phyloP scores from a whole-genome alignment of 2,329 filamentous ascomycete species.

The Diplodia corticola region DNA sequence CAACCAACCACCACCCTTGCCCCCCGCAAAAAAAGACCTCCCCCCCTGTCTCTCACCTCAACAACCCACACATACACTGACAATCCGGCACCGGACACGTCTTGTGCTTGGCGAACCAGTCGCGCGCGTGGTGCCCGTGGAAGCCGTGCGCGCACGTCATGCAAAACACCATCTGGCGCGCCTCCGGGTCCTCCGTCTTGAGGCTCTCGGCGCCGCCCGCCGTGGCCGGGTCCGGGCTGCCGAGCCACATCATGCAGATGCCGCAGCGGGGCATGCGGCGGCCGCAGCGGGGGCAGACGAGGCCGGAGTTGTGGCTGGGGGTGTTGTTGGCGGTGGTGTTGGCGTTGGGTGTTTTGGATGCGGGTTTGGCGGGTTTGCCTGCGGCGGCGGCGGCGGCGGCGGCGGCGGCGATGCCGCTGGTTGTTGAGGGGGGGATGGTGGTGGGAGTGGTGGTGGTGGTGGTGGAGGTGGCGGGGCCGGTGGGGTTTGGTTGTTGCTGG shows the following conservation, averaged over 20 bases:
- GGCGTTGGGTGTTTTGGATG: constrained; percentile 7
- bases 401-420: constrained; percentile 10
- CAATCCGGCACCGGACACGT: constrained; percentile 59
- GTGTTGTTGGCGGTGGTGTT: constrained; percentile 21
- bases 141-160: constrained; percentile 64
- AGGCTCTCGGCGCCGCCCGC: constrained; percentile 37
- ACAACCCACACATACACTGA: constrained; percentile 52
- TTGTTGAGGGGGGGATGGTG: not conserved
- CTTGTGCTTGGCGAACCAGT: constrained; percentile 60
- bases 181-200: constrained; percentile 51
- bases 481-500: not conserved
- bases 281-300: constrained; percentile 62
- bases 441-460: constrained; percentile 8
- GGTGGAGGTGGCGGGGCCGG: not conserved
- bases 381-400: not conserved
- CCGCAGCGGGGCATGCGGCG: constrained; percentile 64
- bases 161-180: constrained; percentile 60
- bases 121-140: constrained; percentile 62
- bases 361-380: not conserved
- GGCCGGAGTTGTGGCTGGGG: constrained; percentile 40
- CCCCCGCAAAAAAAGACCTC: not conserved
- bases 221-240: constrained; percentile 56
- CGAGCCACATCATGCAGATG: constrained; percentile 63
- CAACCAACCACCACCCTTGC: too few relatives aligned
- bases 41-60: constrained; percentile 30